phyloP scores from a whole-genome alignment of 2,329 filamentous ascomycete species.

The Calonectria hawksworthii region DNA sequence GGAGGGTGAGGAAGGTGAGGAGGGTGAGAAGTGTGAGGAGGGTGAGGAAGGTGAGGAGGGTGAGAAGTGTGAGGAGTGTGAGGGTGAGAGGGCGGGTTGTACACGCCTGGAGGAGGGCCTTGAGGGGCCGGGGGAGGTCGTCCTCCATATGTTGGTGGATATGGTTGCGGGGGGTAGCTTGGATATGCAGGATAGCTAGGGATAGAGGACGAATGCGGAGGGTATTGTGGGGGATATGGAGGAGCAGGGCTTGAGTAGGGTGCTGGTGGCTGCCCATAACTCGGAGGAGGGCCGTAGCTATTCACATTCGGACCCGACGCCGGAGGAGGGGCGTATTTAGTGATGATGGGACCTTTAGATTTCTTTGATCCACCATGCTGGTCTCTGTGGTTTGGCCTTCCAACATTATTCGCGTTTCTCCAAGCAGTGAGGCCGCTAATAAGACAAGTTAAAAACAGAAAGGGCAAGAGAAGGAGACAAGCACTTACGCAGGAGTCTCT shows the following conservation, averaged over 20 bases:
- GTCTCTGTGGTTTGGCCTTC: constrained; percentile 45
- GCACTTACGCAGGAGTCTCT: constrained; percentile 64
- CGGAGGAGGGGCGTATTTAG: constrained; percentile 51
- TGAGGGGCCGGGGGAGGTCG: constrained; percentile 39
- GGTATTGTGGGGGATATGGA: constrained; percentile 41
- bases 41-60: constrained; percentile 27
- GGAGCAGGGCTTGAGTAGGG: constrained; percentile 43
- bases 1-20: constrained; percentile 22
- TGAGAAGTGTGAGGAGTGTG: constrained; percentile 25
- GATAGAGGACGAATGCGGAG: constrained; percentile 39
- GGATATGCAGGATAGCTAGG: constrained; percentile 45
- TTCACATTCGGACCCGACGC: constrained; percentile 27
- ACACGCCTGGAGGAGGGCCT: constrained; percentile 34
- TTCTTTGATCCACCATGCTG: constrained; percentile 50
- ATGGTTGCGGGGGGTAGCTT: constrained; percentile 41
- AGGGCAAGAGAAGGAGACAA: constrained; percentile 10
- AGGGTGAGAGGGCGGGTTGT: constrained; percentile 16
- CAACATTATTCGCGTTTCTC: constrained; percentile 50
- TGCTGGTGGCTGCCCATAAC: constrained; percentile 41
- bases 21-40: constrained; percentile 23
- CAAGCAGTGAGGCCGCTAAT: constrained; percentile 54
- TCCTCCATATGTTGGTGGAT: constrained; percentile 39
- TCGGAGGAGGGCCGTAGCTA: constrained; percentile 44
- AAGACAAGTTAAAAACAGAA: constrained; percentile 24
- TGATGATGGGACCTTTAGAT: constrained; percentile 52